These are phyloP conservation scores for Boletus bicolor DNA, from an alignment of 768 basidiomycete species.

Conservation along the genomic window DNA sequence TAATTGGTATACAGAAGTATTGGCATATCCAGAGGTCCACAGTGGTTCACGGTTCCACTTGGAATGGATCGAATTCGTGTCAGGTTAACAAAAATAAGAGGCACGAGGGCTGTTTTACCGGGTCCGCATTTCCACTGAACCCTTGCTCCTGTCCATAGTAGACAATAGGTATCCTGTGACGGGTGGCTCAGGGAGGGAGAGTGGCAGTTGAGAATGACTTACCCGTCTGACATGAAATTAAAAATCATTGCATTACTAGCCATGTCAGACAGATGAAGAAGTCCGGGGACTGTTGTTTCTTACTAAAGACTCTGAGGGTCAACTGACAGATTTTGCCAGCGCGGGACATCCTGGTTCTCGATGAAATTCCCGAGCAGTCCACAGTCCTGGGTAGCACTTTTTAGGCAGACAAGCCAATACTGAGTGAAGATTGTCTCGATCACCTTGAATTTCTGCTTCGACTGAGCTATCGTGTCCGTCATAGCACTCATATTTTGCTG, in stretches of 20 bases:
- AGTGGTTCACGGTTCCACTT: conserved; percentile 74
- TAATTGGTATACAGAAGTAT: conserved; percentile 55
- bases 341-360: conserved; percentile 74
- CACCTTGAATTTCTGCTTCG: conserved; percentile 52
- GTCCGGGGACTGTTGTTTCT: conserved; percentile 17
- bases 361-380: conserved; percentile 67
- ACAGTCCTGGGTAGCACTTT: conserved; percentile 16
- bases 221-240: conserved; percentile 73
- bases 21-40: conserved; percentile 65
- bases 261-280: conserved; percentile 11
- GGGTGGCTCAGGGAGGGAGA: not conserved
- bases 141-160: conserved; percentile 82
- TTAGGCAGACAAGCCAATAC: not conserved
- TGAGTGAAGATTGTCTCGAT: not conserved
- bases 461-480: conserved; percentile 47
- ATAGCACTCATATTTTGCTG: conserved; percentile 58
- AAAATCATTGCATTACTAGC: conserved; percentile 70
- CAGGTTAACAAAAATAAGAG: not conserved
- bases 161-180: conserved; percentile 63
- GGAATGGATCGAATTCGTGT: conserved; percentile 1
- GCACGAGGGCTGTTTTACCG: conserved; percentile 39
- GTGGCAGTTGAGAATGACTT: not conserved
- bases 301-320: conserved; percentile 72
- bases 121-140: conserved; percentile 61
- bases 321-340: conserved; percentile 69